Conservation (phyloP, 2,329 filamentous ascomycete genomes). For the Aspergillus ochraceoroseus region DNA sequence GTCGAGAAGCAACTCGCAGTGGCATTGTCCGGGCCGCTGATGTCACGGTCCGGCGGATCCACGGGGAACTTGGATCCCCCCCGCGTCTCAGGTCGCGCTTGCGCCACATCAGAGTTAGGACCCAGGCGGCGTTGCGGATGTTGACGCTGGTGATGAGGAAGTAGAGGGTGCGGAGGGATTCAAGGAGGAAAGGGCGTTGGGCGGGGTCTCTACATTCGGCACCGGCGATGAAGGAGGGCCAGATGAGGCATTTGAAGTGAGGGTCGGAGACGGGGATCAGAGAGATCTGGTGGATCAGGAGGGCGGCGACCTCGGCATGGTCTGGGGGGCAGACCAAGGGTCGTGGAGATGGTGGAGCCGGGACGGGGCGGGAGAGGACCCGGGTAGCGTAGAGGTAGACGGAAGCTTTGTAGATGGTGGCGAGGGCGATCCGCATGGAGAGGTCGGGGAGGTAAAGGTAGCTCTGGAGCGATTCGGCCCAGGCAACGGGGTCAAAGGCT, state of each 20-base stretch:
- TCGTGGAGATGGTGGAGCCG: slow-evolving; percentile 22
- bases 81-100: slow-evolving; percentile 34
- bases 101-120: slow-evolving; percentile 40
- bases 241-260: slow-evolving; percentile 44
- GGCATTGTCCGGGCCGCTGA: too few species aligned
- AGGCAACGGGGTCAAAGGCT: slow-evolving; percentile 36
- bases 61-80: slow-evolving; percentile 10
- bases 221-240: slow-evolving; percentile 44
- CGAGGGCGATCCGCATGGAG: slow-evolving; percentile 47
- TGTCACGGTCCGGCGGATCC: too few species aligned
- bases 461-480: slow-evolving; percentile 39
- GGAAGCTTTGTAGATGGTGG: slow-evolving; percentile 37
- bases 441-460: slow-evolving; percentile 46
- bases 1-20: too few species aligned
- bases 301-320: slow-evolving; percentile 27
- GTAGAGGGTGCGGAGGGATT: slow-evolving; percentile 34
- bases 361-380: slow-evolving; percentile 33
- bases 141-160: slow-evolving; percentile 37
- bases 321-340: slow-evolving; percentile 29
- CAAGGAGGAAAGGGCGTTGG: slow-evolving; percentile 33
- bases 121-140: slow-evolving; percentile 40
- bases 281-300: slow-evolving; percentile 36
- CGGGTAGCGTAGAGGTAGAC: slow-evolving; percentile 41
- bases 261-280: slow-evolving; percentile 34
- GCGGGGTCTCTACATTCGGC: slow-evolving; percentile 35